Evolutionary conservation across 163 green algal genomes (phyloP).

Genomic region (Trebouxiophyceae sp.): DNA sequence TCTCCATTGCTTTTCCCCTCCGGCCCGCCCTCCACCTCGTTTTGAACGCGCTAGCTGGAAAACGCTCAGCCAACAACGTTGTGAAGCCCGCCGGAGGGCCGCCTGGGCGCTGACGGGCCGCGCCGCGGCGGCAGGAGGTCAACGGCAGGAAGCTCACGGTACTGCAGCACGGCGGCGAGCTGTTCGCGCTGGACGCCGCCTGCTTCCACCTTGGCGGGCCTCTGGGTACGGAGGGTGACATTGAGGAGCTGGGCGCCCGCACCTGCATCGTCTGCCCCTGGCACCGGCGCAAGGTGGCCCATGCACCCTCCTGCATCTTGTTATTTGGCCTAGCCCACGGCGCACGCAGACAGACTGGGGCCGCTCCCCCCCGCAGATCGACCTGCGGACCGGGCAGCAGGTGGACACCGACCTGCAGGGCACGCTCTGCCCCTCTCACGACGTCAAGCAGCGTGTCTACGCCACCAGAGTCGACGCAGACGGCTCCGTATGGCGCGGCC

Average conservation of each 20-base stretch:
- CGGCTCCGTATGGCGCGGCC: conserved; percentile 17
- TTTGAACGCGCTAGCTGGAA: background rate
- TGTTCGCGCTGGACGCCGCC: conserved; percentile 23
- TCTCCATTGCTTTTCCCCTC: background rate
- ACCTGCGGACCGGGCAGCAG: conserved; percentile 6
- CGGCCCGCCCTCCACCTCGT: background rate
- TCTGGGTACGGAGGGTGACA: conserved; percentile 23
- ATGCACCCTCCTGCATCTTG: background rate
- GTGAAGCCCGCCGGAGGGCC: background rate
- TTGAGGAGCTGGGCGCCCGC: conserved; percentile 21
- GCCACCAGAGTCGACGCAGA: conserved; percentile 8
- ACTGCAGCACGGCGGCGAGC: conserved; percentile 6
- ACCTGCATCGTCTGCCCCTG: conserved; percentile 55
- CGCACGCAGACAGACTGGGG: background rate
- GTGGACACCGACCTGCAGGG: conserved; percentile 10
- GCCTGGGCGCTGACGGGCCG: background rate
- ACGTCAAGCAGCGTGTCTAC: conserved; percentile 9
- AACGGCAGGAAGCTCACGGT: conserved; percentile 15
- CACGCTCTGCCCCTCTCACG: background rate
- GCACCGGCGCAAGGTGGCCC: conserved; percentile 49
- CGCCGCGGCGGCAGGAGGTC: conserved; percentile 17
- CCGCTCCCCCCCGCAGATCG: conserved; percentile 5
- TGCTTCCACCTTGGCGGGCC: conserved; percentile 33
- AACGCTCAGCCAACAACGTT: too few species aligned
- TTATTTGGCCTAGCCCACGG: background rate